Base-by-base conservation (phyloP, 2,329 filamentous ascomycete genomes). In the Zasmidium angulare region DNA sequence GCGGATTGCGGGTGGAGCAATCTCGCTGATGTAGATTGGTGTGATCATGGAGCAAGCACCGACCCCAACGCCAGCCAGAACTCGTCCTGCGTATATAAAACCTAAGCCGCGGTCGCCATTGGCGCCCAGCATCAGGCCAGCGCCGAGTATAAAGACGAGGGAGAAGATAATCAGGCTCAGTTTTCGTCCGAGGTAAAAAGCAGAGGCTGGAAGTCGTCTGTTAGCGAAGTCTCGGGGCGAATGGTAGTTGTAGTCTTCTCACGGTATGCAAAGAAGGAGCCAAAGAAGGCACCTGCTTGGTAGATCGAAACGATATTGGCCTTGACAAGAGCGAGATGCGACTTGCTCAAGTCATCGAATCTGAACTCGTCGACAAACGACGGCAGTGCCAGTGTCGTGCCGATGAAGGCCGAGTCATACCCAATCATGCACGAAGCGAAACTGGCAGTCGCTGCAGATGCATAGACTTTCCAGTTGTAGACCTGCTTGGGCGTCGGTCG, bases 211-310 rank as follows among this genome's bases (percentile, higher is more conserved):
- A 21, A 14, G n/a, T 50, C 14, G 56, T 58, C 46, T 48, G 56
- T 48, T 29, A 29, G n/a, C 9, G 23, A 26, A 9, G 26, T 24
- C 22, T 29, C 26, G 11, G 4, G 26, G 26, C 48, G 12, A 21
- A 19, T 4, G 2, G 19, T 21, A 11, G 51, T 21, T 12, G 14
- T 55, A 17, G n/a, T n/a, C 36, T n/a, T 52, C 58, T 52, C 31
- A 60, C 51, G 63, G 66, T 89, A 92, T 58, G 86, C 88, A 60
- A 84, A 82, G 46, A 91, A 76, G n/a, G 87, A 85, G 53, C 90
- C 90, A 67, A 93, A 93, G 78, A 95, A 93, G 60, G 89, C 89
- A 60, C 90, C 90, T 10, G 90, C 90, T 75, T 93, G 90, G 77
- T 91, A 93, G 55, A 89, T 84, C 23, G 88, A 91, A 53, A 92